These are phyloP conservation scores for Plasmodium inui DNA, from an alignment of 169 alveolate genomes.

Conservation along the genomic window DNA sequence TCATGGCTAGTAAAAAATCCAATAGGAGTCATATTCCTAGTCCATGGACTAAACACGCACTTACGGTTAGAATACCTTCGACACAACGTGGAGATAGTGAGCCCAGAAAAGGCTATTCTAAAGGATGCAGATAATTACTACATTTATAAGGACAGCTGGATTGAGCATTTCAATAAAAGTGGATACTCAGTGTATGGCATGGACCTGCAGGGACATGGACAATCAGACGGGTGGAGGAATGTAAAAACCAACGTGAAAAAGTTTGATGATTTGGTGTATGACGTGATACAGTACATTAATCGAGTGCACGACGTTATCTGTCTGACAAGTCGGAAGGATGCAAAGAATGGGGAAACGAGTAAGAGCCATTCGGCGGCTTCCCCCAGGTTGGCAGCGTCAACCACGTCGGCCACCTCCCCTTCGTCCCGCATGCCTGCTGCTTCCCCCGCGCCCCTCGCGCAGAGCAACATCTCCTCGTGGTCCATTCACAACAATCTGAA, in stretches of 20 bases:
- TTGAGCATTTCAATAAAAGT: conserved; percentile 76
- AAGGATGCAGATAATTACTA: conserved; percentile 71
- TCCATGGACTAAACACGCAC: conserved; percentile 81
- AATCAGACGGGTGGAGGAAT: conserved; percentile 79
- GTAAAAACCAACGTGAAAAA: conserved; percentile 48
- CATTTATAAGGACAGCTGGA: conserved; percentile 78
- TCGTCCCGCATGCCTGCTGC: not conserved
- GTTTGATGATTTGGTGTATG: conserved; percentile 80
- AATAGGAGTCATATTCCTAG: conserved; percentile 75
- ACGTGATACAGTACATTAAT: conserved; percentile 79
- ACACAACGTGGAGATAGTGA: conserved; percentile 77
- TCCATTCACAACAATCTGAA: conserved; percentile 36
- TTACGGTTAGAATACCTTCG: conserved; percentile 80
- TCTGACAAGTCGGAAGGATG: conserved; percentile 8
- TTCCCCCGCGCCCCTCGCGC: not conserved
- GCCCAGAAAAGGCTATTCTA: conserved; percentile 38
- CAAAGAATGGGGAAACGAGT: not conserved
- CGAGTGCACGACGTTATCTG: conserved; percentile 62
- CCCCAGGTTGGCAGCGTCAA: too few species aligned
- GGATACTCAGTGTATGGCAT: conserved; percentile 79
- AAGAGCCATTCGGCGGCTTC: not conserved
- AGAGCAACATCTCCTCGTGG: not conserved
- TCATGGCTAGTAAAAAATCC: conserved; percentile 76
- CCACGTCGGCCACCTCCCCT: not conserved
- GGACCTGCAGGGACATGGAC: conserved; percentile 83